These are phyloP conservation scores for Hypsizygus marmoreus DNA, from an alignment of 768 basidiomycete species.

Conservation along the genomic window DNA sequence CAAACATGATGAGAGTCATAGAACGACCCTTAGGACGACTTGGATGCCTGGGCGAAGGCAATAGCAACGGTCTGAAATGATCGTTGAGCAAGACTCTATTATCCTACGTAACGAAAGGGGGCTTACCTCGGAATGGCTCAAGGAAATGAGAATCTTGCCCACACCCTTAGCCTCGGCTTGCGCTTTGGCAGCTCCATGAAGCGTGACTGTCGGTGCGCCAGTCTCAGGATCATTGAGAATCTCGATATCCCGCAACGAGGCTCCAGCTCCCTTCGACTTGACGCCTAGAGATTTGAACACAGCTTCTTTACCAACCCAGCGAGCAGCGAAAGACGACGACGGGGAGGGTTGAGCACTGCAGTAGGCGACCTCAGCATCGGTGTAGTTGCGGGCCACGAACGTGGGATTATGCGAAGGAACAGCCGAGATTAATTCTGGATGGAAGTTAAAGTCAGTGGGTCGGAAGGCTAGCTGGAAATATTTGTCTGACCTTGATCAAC, in stretches of 20 bases:
- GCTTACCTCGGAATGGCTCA: conserved; percentile 90
- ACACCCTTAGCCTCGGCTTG: conserved; percentile 77
- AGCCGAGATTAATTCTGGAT: conserved; percentile 83
- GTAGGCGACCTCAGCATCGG: conserved; percentile 82
- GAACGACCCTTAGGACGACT: conserved; percentile 25
- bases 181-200: conserved; percentile 78
- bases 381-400: conserved; percentile 93
- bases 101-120: conserved; percentile 16
- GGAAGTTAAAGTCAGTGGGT: conserved; percentile 7
- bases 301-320: conserved; percentile 98
- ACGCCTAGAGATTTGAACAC: conserved; percentile 95
- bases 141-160: conserved; percentile 73
- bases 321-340: conserved; percentile 89
- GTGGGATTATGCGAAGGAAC: conserved; percentile 88
- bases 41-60: conserved; percentile 81
- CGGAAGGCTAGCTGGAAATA: not conserved
- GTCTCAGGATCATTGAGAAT: conserved; percentile 71
- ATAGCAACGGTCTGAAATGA: conserved; percentile 73
- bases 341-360: conserved; percentile 86
- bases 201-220: conserved; percentile 77
- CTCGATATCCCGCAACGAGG: conserved; percentile 97
- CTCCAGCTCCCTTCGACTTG: conserved; percentile 87
- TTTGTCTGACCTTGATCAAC: conserved; percentile 78
- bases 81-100: not conserved
- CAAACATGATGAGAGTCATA: conserved; percentile 4